Evolutionary conservation across 106 monocot species (phyloP).

Genomic region (Allium cepa): DNA sequence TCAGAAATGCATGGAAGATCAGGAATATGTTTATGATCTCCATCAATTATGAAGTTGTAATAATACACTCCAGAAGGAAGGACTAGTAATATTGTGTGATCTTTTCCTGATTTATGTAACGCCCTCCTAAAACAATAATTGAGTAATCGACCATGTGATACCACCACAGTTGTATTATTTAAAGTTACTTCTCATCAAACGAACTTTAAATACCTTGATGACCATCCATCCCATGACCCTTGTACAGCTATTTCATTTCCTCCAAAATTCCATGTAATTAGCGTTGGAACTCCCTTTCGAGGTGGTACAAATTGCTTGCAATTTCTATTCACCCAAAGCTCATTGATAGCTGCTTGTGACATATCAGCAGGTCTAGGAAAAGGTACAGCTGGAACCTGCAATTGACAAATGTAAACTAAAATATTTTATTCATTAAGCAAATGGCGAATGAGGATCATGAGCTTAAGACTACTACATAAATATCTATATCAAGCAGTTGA

Average conservation of each 20-base stretch:
- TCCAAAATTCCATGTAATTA: constrained; percentile 78
- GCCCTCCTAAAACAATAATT: constrained; percentile 35
- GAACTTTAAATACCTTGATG: constrained; percentile 42
- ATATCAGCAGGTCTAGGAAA: constrained; percentile 35
- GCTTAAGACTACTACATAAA: no score
- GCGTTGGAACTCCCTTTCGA: constrained; percentile 64
- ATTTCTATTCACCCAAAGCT: constrained; percentile 28
- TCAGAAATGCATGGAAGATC: constrained; percentile 68
- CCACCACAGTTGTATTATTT: background rate
- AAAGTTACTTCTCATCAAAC: no score
- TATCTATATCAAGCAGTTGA: no score
- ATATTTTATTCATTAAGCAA: no score
- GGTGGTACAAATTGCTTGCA: constrained; percentile 17
- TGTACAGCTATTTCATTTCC: constrained; percentile 71
- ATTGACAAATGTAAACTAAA: background rate
- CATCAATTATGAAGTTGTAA: constrained; percentile 79
- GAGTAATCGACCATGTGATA: background rate
- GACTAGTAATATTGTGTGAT: constrained; percentile 62
- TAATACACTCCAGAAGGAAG: constrained; percentile 80
- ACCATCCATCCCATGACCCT: constrained; percentile 98
- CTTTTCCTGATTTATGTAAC: constrained; percentile 75
- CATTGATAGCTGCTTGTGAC: constrained; percentile 18
- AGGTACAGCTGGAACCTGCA: constrained; percentile 67
- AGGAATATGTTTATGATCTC: constrained; percentile 45
- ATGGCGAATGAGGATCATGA: no score